These are phyloP conservation scores for Castanospermum australe DNA, from an alignment of 306 rosid species.

Conservation along the genomic window DNA sequence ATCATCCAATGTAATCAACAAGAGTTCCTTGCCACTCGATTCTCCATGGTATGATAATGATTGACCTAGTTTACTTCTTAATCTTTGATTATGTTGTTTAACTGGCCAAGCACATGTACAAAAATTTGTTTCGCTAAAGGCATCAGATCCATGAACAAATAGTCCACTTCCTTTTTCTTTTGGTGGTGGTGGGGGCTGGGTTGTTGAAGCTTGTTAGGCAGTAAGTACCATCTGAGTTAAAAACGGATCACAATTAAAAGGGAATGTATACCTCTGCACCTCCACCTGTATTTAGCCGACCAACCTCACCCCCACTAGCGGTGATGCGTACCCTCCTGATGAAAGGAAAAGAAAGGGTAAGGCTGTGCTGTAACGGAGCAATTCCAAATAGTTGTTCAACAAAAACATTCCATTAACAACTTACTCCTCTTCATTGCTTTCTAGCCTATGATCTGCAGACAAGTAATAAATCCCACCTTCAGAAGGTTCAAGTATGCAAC, in stretches of 20 bases:
- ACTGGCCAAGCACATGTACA: neutral
- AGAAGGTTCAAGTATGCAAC: conserved; percentile 86
- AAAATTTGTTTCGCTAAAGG: neutral
- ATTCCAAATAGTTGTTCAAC: conserved; percentile 8
- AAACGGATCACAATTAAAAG: conserved; percentile 7
- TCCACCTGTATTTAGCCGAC: conserved; percentile 97
- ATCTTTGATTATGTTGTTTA: neutral
- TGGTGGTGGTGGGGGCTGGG: neutral
- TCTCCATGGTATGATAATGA: conserved; percentile 19
- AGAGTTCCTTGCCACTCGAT: neutral
- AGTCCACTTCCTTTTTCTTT: neutral
- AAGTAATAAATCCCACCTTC: conserved; percentile 86
- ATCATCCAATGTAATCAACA: neutral
- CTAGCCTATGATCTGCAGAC: conserved; percentile 98
- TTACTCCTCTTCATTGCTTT: conserved; percentile 95
- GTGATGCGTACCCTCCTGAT: conserved; percentile 88
- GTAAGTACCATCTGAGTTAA: neutral
- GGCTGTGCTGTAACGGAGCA: conserved; percentile 3
- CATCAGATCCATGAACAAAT: neutral
- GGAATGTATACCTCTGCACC: conserved; percentile 87
- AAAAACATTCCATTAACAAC: conserved; percentile 30
- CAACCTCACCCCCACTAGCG: conserved; percentile 96
- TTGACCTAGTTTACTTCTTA: conserved; percentile 10
- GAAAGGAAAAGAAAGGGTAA: conserved; percentile 22
- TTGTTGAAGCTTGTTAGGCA: neutral